Conservation (phyloP, 495 filamentous ascomycete species). For the Penicillium goetzii region DNA sequence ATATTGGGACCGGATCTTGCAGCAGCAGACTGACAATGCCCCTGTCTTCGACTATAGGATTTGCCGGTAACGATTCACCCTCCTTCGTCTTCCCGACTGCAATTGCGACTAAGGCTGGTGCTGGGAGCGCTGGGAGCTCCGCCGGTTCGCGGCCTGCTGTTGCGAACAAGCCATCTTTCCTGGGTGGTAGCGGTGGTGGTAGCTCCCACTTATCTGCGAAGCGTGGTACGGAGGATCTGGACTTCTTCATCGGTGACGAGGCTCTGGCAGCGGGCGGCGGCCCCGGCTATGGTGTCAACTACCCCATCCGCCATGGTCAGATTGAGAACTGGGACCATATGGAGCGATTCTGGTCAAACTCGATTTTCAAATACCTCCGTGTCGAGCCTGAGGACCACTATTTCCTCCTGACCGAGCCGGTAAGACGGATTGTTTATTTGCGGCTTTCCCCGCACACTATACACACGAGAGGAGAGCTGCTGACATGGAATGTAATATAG, state of each 20-base stretch:
- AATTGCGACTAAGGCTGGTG: conserved; percentile 88
- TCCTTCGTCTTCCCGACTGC: conserved; percentile 99
- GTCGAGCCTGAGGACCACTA: conserved; percentile 98
- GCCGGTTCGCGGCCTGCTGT: conserved; percentile 87
- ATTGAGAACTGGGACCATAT: conserved; percentile 99
- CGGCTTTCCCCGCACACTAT: conserved; percentile 8
- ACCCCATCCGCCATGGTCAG: conserved; percentile 96
- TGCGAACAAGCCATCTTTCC: conserved; percentile 90
- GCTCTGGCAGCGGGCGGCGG: conserved; percentile 81
- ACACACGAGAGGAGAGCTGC: conserved; percentile 17
- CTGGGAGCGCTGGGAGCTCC: conserved; percentile 69
- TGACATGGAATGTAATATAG: conserved; percentile 48
- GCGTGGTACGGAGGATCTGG: conserved; percentile 94
- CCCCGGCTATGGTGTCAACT: conserved; percentile 93
- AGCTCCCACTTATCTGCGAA: conserved; percentile 83
- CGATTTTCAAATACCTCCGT: conserved; percentile 98
- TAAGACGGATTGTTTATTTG: conserved; percentile 46
- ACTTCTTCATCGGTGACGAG: conserved; percentile 99
- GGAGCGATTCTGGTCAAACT: conserved; percentile 99
- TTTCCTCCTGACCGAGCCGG: conserved; percentile 96
- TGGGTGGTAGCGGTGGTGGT: conserved; percentile 86
- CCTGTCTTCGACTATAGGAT: conserved; percentile 61
- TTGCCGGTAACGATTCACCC: conserved; percentile 98
- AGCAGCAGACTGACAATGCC: conserved; percentile 36
- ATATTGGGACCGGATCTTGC: neutral